Base-by-base conservation (phyloP, 768 basidiomycete species). In the Cyclocybe aegerita region DNA sequence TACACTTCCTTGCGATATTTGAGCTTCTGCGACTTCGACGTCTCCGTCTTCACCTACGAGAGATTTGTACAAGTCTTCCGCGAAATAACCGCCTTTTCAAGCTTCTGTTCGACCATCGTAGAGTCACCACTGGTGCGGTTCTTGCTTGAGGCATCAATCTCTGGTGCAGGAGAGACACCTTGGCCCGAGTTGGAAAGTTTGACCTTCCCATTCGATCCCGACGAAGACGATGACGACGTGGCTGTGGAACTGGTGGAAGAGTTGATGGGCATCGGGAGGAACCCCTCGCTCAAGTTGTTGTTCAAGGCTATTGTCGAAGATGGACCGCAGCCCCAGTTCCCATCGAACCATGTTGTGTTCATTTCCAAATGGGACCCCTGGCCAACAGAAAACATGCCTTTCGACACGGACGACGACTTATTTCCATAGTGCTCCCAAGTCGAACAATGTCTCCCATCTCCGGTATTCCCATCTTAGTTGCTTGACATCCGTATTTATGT, bases 21-120 rank as follows among this genome's bases (percentile, higher is more conserved):
- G 40, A 67, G 63, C 23, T 69, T 79, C 48, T 62, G 57, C 42
- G 72, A 77, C 53, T 76, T 74, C 40, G 71, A 77, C n/a, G 52
- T 74, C 12, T 70, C 72, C 33, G 46, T 48, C 5, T 53, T 57
- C 15, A 66, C 55, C 29, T 74, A 71, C 49, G 54, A 43, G 41
- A 42, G 52, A 2, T 16, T 75, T 15, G 70, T 70, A 44, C 48
- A 50, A n/a, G 58, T 59, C 1, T 75, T 75, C 53, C 68, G 66
- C 1, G 53, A 56, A 1, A 64, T 76, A 48, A 65, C 60, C 11
- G 57, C 59, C 3, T 75, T 77, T 51, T 62, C 62, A 2, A 55
- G 63, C 0, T 57, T 64, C 35, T 50, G 64, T 45, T 57, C 60
- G 7, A 49, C 58, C 17, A 45, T 59, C 14, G 46, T 45, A 10